Conservation (phyloP, 1,284 basidiomycete species). For the Ceratobasidium sp. region DNA sequence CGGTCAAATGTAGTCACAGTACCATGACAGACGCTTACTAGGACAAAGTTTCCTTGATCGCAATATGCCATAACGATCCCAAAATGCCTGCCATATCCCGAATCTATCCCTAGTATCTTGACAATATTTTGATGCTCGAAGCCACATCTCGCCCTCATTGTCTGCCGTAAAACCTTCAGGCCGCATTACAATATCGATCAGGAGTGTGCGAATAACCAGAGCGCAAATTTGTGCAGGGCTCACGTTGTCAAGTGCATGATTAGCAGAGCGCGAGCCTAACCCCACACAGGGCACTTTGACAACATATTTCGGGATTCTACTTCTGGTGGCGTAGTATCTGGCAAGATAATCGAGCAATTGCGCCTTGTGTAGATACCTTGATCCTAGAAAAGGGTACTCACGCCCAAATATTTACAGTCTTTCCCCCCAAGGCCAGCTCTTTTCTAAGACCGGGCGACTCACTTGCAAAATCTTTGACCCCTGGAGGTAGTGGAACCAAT, state of each 20-base stretch:
- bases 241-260: not conserved
- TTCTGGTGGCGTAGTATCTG: not conserved
- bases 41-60: constrained; percentile 4
- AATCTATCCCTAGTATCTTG: constrained; percentile 16
- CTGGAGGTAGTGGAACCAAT: not conserved
- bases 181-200: not conserved
- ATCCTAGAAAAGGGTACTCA: not conserved
- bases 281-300: constrained; percentile 10
- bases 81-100: constrained; percentile 1
- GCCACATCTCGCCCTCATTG: not conserved
- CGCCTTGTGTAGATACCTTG: not conserved
- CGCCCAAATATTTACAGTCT: not conserved
- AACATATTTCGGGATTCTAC: not conserved
- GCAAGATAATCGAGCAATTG: not conserved
- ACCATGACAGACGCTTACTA: not conserved
- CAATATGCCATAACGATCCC: constrained; percentile 18
- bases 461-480: constrained; percentile 2
- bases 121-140: constrained; percentile 27
- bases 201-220: not conserved
- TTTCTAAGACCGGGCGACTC: not conserved
- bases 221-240: not conserved
- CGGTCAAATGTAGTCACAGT: not conserved
- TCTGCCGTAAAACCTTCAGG: not conserved
- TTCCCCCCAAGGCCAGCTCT: not conserved
- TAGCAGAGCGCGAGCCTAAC: not conserved